These are phyloP conservation scores for Aspergillus novofumigatus DNA, from an alignment of 2,329 filamentous ascomycete genomes.

Conservation along the genomic window DNA sequence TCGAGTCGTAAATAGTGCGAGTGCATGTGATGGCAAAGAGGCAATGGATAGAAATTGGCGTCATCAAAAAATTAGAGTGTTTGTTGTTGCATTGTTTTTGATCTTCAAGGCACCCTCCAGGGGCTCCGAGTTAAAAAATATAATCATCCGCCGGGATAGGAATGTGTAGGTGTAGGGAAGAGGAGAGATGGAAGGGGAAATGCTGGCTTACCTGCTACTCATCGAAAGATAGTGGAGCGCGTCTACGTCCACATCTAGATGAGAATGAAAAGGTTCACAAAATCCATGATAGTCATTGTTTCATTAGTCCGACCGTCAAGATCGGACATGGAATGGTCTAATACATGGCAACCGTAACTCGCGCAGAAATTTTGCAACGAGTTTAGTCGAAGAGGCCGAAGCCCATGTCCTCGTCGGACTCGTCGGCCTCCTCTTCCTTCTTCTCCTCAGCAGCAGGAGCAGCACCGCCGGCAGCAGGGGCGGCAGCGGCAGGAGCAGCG, in stretches of 20 bases:
- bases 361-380: slow-evolving; percentile 17
- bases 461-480: slow-evolving; percentile 48
- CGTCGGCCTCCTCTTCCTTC: slow-evolving; percentile 62
- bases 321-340: slow-evolving; percentile 32
- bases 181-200: slow-evolving; percentile 8
- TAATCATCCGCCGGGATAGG: slow-evolving; percentile 52
- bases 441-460: slow-evolving; percentile 51
- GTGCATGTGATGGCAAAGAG: neutral
- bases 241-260: slow-evolving; percentile 32
- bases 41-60: slow-evolving; percentile 19
- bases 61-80: slow-evolving; percentile 73
- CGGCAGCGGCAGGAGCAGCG: slow-evolving; percentile 67
- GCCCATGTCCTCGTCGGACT: slow-evolving; percentile 60
- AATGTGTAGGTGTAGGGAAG: neutral
- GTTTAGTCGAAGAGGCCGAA: slow-evolving; percentile 75
- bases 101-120: slow-evolving; percentile 50
- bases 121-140: slow-evolving; percentile 63
- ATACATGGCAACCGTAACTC: slow-evolving; percentile 35
- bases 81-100: slow-evolving; percentile 56
- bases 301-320: slow-evolving; percentile 31
- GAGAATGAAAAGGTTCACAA: slow-evolving; percentile 15
- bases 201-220: slow-evolving; percentile 10
- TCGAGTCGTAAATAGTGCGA: neutral
- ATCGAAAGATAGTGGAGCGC: slow-evolving; percentile 28
- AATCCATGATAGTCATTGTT: slow-evolving; percentile 26